Percentiles rank a stretch among this genome's conserved stretches.
These are phyloP conservation scores for Candida insectalens DNA, from an alignment of 805 yeast species.

Conservation along the genomic window DNA sequence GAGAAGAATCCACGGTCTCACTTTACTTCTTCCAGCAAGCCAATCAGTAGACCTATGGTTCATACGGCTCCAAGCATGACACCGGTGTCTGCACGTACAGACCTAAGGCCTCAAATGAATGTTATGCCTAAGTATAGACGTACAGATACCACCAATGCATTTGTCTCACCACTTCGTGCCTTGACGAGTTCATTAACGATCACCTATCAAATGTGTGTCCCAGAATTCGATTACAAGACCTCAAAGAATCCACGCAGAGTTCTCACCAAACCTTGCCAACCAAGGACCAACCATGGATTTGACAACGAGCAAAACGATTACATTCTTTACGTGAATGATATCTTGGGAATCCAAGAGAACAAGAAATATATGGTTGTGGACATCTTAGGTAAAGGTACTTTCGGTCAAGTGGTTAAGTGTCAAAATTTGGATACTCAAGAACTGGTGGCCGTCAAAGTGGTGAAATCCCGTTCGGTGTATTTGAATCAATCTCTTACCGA, in stretches of 20 bases:
- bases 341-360: constrained; percentile 78
- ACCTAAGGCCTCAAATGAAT: constrained; percentile 52
- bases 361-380: constrained; percentile 84
- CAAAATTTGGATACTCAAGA: constrained; percentile 68
- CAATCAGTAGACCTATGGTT: background rate
- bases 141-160: constrained; percentile 45
- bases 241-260: constrained; percentile 87
- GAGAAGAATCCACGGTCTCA: no score
- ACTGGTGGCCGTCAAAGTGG: constrained; percentile 88
- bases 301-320: constrained; percentile 89
- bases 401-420: constrained; percentile 97
- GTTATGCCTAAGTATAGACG: constrained; percentile 62
- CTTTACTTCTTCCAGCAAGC: constrained; percentile 9
- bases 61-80: constrained; percentile 41
- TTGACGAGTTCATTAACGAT: constrained; percentile 68
- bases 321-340: constrained; percentile 88
- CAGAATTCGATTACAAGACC: constrained; percentile 72
- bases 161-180: constrained; percentile 73
- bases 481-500: constrained; percentile 88
- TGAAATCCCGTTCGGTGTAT: constrained; percentile 85
- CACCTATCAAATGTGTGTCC: constrained; percentile 78
- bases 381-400: constrained; percentile 91
- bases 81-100: constrained; percentile 32
- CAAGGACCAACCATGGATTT: constrained; percentile 66
- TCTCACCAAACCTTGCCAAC: constrained; percentile 85